A percentile compares a stretch with the other conserved stretches of the same genome.
phyloP scores from a whole-genome alignment of 495 filamentous ascomycete genomes.

The Xylaria scruposa region DNA sequence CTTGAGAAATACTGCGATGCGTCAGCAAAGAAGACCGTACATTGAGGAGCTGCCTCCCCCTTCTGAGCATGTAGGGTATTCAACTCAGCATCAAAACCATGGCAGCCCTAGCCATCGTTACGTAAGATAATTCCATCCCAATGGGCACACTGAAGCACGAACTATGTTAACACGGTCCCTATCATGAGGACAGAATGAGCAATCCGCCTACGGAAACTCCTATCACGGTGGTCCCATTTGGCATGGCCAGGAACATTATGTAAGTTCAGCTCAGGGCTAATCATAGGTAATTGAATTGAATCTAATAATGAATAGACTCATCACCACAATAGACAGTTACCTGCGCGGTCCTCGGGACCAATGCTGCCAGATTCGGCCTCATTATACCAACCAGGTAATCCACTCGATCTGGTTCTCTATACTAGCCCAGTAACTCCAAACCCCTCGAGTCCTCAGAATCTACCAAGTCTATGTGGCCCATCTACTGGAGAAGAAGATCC shows the following conservation, averaged over 20 bases:
- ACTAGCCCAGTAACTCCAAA: neutral
- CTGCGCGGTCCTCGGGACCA: neutral
- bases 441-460: neutral
- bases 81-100: neutral
- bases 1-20: neutral
- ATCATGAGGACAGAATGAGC: neutral
- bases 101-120: neutral
- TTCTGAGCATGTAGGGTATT: neutral
- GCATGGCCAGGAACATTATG: neutral
- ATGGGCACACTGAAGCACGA: neutral
- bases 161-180: neutral
- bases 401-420: neutral
- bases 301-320: neutral
- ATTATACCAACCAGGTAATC: neutral
- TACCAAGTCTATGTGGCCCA: neutral
- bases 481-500: neutral
- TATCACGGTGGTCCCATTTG: neutral
- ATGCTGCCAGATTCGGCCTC: neutral
- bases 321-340: neutral
- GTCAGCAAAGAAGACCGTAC: neutral
- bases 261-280: neutral
- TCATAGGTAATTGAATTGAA: neutral
- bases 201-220: neutral
- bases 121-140: neutral
- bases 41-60: neutral